phyloP scores from a whole-genome alignment of 2,329 filamentous ascomycete genomes.

The Cladosporium sp. region DNA sequence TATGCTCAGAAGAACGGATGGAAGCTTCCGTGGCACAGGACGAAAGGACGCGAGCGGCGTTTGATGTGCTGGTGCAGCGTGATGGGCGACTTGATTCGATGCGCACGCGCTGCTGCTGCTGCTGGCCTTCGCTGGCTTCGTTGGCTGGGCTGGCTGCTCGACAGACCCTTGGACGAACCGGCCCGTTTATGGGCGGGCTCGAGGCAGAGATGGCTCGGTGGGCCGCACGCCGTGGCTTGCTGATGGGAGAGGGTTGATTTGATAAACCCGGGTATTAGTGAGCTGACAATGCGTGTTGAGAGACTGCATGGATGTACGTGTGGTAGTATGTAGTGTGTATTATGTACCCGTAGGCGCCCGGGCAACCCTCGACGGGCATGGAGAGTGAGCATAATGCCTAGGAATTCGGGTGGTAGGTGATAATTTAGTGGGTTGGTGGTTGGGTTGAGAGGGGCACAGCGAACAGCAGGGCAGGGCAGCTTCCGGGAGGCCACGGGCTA shows the following conservation, averaged over 20 bases:
- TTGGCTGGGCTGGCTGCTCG: too few species aligned
- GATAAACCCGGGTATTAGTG: not conserved
- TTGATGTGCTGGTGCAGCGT: not conserved
- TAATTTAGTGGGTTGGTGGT: not conserved
- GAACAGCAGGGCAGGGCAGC: too few species aligned
- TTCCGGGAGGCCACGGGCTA: not conserved
- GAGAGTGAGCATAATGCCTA: too few species aligned
- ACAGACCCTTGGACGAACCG: slow-evolving; percentile 1
- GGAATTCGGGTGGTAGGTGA: too few species aligned
- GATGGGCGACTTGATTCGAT: not conserved
- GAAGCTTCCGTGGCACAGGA: slow-evolving; percentile 10
- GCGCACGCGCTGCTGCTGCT: slow-evolving; percentile 1
- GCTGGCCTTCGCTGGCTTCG: too few species aligned
- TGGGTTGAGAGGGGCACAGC: not conserved
- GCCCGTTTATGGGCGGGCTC: slow-evolving; percentile 3
- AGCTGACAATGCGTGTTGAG: not conserved
- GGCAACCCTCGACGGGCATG: too few species aligned
- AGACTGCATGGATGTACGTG: too few species aligned
- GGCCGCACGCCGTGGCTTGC: slow-evolving; percentile 6
- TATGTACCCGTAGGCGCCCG: too few species aligned
- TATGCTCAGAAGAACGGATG: not conserved
- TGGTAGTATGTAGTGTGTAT: too few species aligned
- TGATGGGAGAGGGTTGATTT: slow-evolving; percentile 1
- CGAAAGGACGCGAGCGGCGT: not conserved
- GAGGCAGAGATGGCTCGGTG: too few species aligned